Conservation (phyloP, 164 flowering plant genomes). For the Tetrastigma voinierianum region DNA sequence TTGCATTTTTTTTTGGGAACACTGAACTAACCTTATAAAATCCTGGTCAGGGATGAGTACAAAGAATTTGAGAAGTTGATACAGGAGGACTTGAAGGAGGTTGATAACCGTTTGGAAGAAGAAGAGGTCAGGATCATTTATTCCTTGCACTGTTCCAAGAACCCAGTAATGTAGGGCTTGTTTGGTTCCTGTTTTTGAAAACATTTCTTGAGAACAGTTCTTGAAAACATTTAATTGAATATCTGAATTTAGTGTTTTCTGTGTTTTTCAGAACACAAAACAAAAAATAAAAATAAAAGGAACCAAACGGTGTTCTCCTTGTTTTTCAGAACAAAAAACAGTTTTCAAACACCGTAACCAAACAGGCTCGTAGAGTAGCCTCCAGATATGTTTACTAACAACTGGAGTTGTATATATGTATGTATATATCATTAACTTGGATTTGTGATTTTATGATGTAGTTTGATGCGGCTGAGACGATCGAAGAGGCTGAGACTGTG, state of each 20-base stretch:
- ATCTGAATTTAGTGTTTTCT: too few species aligned
- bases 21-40: neutral
- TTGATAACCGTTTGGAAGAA: conserved; percentile 88
- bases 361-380: too few species aligned
- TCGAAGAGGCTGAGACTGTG: conserved; percentile 71
- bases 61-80: conserved; percentile 90
- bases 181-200: too few species aligned
- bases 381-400: neutral
- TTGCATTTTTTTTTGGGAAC: neutral
- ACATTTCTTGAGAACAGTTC: too few species aligned
- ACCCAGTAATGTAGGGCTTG: neutral
- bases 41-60: conserved; percentile 72
- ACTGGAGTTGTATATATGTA: too few species aligned
- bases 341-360: too few species aligned
- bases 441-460: conserved; percentile 24
- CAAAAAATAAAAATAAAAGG: too few species aligned
- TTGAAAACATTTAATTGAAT: too few species aligned
- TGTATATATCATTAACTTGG: neutral
- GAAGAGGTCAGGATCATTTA: conserved; percentile 63
- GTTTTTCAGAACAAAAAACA: too few species aligned
- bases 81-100: conserved; percentile 79
- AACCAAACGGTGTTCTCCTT: too few species aligned
- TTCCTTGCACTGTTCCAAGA: neutral
- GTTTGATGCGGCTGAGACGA: conserved; percentile 91
- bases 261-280: too few species aligned